phyloP scores from a whole-genome alignment of 352 stramenopile genomes.

The Phytophthora cactorum region DNA sequence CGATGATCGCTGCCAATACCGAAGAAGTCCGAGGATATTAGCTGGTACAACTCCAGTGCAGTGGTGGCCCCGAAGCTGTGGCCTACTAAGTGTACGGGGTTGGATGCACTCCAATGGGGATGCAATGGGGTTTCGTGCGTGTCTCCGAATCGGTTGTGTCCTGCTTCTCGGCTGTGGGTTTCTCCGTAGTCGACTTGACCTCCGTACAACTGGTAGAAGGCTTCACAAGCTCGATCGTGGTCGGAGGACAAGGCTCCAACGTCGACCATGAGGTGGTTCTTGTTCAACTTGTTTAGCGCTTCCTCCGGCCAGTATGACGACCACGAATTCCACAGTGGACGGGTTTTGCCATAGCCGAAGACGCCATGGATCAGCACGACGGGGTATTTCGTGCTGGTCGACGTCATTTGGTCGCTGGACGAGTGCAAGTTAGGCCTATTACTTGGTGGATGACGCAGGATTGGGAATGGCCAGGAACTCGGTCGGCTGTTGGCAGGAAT shows the following conservation, averaged over 20 bases:
- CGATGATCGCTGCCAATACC: constrained; percentile 51
- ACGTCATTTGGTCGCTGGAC: constrained; percentile 5
- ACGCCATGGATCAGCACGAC: constrained; percentile 73
- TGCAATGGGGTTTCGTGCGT: constrained; percentile 43
- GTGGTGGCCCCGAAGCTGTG: constrained; percentile 75
- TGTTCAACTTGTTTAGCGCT: constrained; percentile 42
- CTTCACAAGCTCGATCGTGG: constrained; percentile 67
- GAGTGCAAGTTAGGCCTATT: constrained; percentile 2
- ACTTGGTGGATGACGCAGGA: constrained; percentile 7
- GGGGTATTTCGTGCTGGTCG: constrained; percentile 46
- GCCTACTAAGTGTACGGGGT: constrained; percentile 71
- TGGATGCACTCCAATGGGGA: constrained; percentile 51
- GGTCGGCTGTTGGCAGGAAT: constrained; percentile 11
- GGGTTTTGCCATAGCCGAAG: constrained; percentile 57
- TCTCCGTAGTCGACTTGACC: constrained; percentile 68
- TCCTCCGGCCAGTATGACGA: constrained; percentile 62
- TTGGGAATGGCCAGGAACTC: constrained; percentile 11
- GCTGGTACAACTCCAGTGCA: constrained; percentile 75
- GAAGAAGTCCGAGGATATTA: constrained; percentile 66
- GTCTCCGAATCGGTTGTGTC: constrained; percentile 55
- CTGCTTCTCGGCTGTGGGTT: constrained; percentile 39
- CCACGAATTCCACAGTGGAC: constrained; percentile 54
- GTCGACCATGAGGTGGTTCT: constrained; percentile 60
- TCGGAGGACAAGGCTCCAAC: constrained; percentile 59
- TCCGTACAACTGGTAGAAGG: constrained; percentile 68